phyloP scores from a whole-genome alignment of 148 eudicot species.

The Beta vulgaris region DNA sequence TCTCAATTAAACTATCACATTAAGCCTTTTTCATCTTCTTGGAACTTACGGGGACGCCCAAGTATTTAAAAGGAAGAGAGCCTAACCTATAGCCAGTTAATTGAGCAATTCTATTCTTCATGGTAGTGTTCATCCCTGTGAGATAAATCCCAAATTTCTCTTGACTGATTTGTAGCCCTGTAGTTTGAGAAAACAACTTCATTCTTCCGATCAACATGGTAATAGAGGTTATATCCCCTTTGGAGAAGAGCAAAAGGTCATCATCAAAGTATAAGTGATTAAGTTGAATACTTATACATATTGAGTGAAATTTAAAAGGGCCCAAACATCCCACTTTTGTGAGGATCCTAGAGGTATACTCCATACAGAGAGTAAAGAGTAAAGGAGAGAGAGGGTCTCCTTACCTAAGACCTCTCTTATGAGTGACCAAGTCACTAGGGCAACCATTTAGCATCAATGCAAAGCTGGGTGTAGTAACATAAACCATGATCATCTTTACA shows the following conservation, averaged over 20 bases:
- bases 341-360: no score
- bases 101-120: not conserved
- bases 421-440: no score
- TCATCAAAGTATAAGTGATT: not conserved
- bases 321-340: not conserved
- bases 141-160: not conserved
- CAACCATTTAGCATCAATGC: not conserved
- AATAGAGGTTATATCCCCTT: not conserved
- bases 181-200: not conserved
- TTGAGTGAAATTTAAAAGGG: not conserved
- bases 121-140: not conserved
- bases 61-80: not conserved
- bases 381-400: no score
- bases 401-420: no score
- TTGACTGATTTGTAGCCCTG: not conserved
- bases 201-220: not conserved
- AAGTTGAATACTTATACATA: not conserved
- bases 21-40: not conserved
- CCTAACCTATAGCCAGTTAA: not conserved
- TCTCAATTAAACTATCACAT: not conserved
- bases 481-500: not conserved
- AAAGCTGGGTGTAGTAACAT: not conserved
- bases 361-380: no score
- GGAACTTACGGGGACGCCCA: not conserved
- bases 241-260: not conserved